Evolutionary conservation across 2,329 filamentous ascomycete genomes (phyloP).

Genomic region (Cladosporium sp.): DNA sequence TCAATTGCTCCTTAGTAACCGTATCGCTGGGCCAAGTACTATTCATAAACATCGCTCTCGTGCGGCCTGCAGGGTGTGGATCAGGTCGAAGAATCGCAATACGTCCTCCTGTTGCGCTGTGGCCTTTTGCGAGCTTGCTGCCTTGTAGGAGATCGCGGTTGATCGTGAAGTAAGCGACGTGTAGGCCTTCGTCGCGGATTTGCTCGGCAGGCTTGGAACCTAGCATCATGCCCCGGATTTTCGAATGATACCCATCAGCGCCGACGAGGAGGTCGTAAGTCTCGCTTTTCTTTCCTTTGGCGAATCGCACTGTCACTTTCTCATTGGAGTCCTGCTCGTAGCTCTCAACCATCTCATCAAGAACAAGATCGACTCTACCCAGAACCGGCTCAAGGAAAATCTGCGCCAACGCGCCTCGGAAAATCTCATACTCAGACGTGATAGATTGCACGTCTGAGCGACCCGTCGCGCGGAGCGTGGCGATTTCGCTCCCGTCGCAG

Average conservation of each 20-base stretch:
- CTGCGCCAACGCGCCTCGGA: conserved; percentile 32
- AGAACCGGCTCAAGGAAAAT: conserved; percentile 27
- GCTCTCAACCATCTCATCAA: conserved; percentile 21
- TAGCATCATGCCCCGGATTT: conserved; percentile 18
- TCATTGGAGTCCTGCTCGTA: conserved; percentile 14
- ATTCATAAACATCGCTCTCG: conserved; percentile 17
- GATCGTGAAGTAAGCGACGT: conserved; percentile 40
- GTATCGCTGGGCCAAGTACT: conserved; percentile 17
- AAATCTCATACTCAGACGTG: conserved; percentile 36
- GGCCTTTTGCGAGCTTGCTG: conserved; percentile 17
- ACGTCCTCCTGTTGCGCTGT: conserved; percentile 18
- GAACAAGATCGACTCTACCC: conserved; percentile 27
- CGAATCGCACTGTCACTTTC: conserved; percentile 17
- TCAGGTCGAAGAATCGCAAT: conserved; percentile 24
- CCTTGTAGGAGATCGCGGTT: conserved; percentile 25
- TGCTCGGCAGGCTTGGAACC: conserved; percentile 19
- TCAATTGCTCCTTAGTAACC: conserved; percentile 26
- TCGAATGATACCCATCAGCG: conserved; percentile 22
- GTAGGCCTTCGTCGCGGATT: conserved; percentile 27
- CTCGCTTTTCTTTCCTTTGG: conserved; percentile 13
- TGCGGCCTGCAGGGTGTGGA: conserved; percentile 16
- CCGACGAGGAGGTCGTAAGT: conserved; percentile 23
- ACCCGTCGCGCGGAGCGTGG: conserved; percentile 22
- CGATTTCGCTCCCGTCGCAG: conserved; percentile 18
- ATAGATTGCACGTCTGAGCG: conserved; percentile 30